Evolutionary conservation across 139 green algal species (phyloP).

Genomic region (Asterochloris sp.): DNA sequence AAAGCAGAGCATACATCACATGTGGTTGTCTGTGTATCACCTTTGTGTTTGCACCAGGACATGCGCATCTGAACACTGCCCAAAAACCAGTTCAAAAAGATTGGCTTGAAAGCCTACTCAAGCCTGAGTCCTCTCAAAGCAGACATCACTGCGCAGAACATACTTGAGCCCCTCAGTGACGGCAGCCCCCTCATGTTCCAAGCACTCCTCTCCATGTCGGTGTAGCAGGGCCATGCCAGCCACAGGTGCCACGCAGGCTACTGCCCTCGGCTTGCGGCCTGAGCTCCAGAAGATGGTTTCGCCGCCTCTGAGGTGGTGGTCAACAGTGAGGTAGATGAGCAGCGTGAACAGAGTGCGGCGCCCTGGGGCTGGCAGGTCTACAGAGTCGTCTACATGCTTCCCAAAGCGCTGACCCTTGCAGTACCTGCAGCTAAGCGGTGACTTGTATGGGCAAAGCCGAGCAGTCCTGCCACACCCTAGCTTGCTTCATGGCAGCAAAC

Average conservation of each 20-base stretch:
- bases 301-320: conserved; percentile 27
- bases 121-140: conserved; percentile 32
- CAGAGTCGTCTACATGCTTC: conserved; percentile 60
- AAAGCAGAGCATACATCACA: too few relatives aligned
- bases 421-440: conserved; percentile 41
- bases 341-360: conserved; percentile 53
- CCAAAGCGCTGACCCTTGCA: conserved; percentile 49
- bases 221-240: conserved; percentile 63
- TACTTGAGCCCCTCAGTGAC: conserved; percentile 63
- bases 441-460: too few relatives aligned
- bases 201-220: conserved; percentile 60
- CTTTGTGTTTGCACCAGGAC: too few relatives aligned
- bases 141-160: conserved; percentile 68
- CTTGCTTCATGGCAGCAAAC: too few relatives aligned
- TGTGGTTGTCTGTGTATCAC: too few relatives aligned
- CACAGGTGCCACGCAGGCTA: conserved; percentile 38
- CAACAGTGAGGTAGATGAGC: conserved; percentile 57
- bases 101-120: too few relatives aligned
- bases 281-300: conserved; percentile 46
- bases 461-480: too few relatives aligned
- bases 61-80: too few relatives aligned
- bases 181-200: conserved; percentile 57
- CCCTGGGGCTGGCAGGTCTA: conserved; percentile 17
- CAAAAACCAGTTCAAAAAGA: too few relatives aligned
- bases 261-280: conserved; percentile 19